Conservation (phyloP, 2,329 filamentous ascomycete genomes). For the Shiraia sp. region DNA sequence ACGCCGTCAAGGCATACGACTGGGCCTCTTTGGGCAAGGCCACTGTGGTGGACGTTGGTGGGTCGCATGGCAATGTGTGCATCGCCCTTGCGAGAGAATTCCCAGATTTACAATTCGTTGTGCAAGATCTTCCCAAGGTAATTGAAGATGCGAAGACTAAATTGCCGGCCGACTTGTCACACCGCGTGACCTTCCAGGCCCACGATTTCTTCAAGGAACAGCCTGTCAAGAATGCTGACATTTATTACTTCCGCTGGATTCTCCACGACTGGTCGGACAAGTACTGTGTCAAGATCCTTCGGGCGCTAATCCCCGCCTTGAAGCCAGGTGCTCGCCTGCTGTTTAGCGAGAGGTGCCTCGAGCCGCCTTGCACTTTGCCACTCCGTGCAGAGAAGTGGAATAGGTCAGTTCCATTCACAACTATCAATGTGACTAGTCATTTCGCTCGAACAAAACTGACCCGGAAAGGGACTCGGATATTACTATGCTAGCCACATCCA, state of each 20-base stretch:
- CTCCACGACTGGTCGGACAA: conserved; percentile 49
- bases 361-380: too few relatives aligned
- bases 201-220: conserved; percentile 26
- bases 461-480: conserved; percentile 43
- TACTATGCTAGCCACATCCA: conserved; percentile 52
- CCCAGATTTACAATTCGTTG: conserved; percentile 14
- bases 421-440: too few relatives aligned
- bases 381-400: too few relatives aligned
- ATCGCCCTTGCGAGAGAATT: conserved; percentile 17
- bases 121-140: conserved; percentile 21
- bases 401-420: too few relatives aligned
- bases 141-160: conserved; percentile 11
- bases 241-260: conserved; percentile 46
- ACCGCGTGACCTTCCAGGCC: conserved; percentile 15
- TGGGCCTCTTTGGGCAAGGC: conserved; percentile 15
- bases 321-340: conserved; percentile 23
- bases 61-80: conserved; percentile 14
- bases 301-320: conserved; percentile 20
- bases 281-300: conserved; percentile 20
- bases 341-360: conserved; percentile 12
- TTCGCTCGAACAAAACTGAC: conserved; percentile 10
- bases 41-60: conserved; percentile 26
- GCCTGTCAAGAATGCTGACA: conserved; percentile 28
- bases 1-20: conserved; percentile 12
- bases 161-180: conserved; percentile 6